These are phyloP conservation scores for Hysterium pulicare DNA, from an alignment of 2,329 filamentous ascomycete species.

Conservation along the genomic window DNA sequence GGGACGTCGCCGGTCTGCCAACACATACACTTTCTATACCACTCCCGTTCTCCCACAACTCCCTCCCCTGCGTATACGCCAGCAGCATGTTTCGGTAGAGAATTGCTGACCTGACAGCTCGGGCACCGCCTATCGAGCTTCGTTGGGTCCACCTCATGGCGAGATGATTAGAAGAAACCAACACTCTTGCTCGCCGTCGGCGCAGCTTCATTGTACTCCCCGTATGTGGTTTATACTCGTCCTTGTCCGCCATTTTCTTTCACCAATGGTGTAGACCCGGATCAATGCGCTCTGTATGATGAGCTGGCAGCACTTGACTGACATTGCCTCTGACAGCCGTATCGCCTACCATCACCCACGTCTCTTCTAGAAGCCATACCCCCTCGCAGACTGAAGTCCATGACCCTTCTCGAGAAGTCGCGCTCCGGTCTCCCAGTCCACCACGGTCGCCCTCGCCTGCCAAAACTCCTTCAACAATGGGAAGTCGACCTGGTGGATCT, in stretches of 20 bases:
- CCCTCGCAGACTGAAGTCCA: conserved; percentile 50
- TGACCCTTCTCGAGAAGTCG: conserved; percentile 50
- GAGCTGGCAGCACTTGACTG: conserved; percentile 35
- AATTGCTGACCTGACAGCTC: conserved; percentile 6
- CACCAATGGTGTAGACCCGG: conserved; percentile 26
- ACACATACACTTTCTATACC: conserved; percentile 13
- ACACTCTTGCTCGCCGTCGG: conserved; percentile 54
- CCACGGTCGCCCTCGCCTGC: conserved; percentile 42
- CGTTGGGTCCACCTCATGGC: conserved; percentile 15
- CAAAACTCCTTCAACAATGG: conserved; percentile 28
- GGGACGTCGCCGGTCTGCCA: conserved; percentile 19
- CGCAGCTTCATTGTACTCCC: conserved; percentile 55
- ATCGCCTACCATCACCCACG: conserved; percentile 51
- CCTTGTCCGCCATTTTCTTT: conserved; percentile 6
- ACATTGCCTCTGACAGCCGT: conserved; percentile 43
- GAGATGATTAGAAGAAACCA: conserved; percentile 35
- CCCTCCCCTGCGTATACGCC: conserved; percentile 2
- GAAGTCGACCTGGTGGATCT: conserved; percentile 33
- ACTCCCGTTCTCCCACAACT: conserved; percentile 3
- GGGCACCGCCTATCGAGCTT: conserved; percentile 6
- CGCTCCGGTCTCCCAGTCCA: conserved; percentile 56
- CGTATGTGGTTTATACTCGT: conserved; percentile 50
- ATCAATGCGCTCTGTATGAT: conserved; percentile 39
- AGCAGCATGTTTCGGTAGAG: conserved; percentile 11
- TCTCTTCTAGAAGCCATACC: conserved; percentile 54